Conservation (phyloP, 2,329 filamentous ascomycete species). For the Calonectria crousiana region DNA sequence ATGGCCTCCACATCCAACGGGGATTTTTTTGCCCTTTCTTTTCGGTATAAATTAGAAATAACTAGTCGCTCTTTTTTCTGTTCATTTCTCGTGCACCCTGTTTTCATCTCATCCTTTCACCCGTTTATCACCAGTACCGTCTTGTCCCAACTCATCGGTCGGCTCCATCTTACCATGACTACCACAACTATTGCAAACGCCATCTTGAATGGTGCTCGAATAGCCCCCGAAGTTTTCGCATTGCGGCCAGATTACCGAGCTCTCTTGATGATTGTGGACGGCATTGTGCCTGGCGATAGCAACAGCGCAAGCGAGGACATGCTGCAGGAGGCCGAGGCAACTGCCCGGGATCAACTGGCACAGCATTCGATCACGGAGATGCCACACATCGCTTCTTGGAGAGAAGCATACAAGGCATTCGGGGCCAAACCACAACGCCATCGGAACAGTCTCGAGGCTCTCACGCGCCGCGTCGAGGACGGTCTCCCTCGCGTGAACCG, state of each 20-base stretch:
- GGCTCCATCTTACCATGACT: not conserved
- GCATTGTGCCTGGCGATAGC: constrained; percentile 29
- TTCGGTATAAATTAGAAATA: not conserved
- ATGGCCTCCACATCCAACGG: not conserved
- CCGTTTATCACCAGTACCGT: not conserved
- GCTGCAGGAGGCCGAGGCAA: constrained; percentile 29
- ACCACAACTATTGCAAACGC: not conserved
- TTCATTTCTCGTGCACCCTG: not conserved
- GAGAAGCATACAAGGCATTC: constrained; percentile 33
- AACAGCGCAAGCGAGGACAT: constrained; percentile 30
- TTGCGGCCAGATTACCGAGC: constrained; percentile 34
- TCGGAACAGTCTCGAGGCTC: constrained; percentile 32
- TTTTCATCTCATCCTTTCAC: not conserved
- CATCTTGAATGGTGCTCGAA: constrained; percentile 9
- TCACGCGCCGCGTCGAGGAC: constrained; percentile 30
- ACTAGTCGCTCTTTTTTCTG: not conserved
- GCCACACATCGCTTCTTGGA: constrained; percentile 33
- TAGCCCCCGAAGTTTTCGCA: constrained; percentile 31
- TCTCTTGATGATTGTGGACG: constrained; percentile 32
- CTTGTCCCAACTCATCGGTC: too few species aligned
- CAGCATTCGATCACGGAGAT: constrained; percentile 27
- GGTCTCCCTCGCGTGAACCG: constrained; percentile 35
- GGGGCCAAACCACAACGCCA: constrained; percentile 30
- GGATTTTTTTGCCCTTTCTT: not conserved
- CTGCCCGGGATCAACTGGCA: constrained; percentile 2